Conservation (phyloP, 345 rosid genomes). For the Stellera chamaejasme region DNA sequence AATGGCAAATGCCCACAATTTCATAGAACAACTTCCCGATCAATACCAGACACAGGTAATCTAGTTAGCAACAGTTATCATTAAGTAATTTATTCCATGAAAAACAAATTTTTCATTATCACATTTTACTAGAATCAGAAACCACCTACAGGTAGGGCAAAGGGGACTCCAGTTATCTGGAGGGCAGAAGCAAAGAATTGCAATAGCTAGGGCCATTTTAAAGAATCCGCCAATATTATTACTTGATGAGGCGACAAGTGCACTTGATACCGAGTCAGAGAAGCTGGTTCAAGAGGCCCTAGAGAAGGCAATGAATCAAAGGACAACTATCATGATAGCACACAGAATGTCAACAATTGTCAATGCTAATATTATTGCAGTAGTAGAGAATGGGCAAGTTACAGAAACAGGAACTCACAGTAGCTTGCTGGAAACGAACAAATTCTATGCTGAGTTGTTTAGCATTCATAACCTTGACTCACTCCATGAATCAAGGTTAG, state of each 20-base stretch:
- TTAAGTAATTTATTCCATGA: background rate
- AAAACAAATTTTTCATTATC: background rate
- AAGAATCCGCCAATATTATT: slow-evolving; percentile 60
- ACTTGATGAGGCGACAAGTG: slow-evolving; percentile 73
- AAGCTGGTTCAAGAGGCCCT: slow-evolving; percentile 57
- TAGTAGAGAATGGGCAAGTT: slow-evolving; percentile 51
- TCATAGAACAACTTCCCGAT: slow-evolving; percentile 45
- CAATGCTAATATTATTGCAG: slow-evolving; percentile 45
- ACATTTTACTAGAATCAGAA: background rate
- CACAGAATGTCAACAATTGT: slow-evolving; percentile 56
- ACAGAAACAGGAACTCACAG: slow-evolving; percentile 48
- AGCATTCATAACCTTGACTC: slow-evolving; percentile 38
- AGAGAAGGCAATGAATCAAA: slow-evolving; percentile 47
- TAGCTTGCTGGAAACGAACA: slow-evolving; percentile 36
- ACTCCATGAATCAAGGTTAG: slow-evolving; percentile 27
- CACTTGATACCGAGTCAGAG: slow-evolving; percentile 57
- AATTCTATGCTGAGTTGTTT: slow-evolving; percentile 32
- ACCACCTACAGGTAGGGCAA: slow-evolving; percentile 41
- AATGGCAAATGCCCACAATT: slow-evolving; percentile 51
- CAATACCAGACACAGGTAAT: slow-evolving; percentile 41
- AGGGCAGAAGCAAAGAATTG: slow-evolving; percentile 66
- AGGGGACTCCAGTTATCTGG: slow-evolving; percentile 65
- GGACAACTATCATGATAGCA: slow-evolving; percentile 53
- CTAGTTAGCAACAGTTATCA: background rate
- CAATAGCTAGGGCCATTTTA: slow-evolving; percentile 57